A percentile compares a stretch with the other conserved stretches of the same genome.
Evolutionary conservation across 2,329 filamentous ascomycete genomes (phyloP).

Genomic region (Trichothecium sympodiale): DNA sequence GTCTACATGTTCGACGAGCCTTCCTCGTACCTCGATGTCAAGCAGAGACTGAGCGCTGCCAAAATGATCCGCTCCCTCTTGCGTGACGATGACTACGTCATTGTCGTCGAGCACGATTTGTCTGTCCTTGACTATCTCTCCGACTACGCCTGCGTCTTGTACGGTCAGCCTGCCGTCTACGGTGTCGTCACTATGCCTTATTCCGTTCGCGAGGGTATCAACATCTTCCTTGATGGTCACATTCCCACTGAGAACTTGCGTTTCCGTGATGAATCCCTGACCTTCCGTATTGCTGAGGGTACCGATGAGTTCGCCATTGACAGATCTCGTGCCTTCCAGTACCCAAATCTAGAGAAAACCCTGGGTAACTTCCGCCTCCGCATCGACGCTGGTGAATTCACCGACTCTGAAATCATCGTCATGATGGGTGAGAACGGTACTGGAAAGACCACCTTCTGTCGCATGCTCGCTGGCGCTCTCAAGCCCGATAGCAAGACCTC

Average conservation of each 20-base stretch:
- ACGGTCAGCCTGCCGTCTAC: slow-evolving; percentile 90
- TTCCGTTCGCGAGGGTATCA: slow-evolving; percentile 97
- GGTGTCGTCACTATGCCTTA: slow-evolving; percentile 94
- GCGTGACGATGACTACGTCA: slow-evolving; percentile 85
- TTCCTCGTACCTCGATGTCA: slow-evolving; percentile 97
- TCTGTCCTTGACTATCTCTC: slow-evolving; percentile 97
- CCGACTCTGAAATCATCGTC: slow-evolving; percentile 96
- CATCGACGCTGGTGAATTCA: slow-evolving; percentile 78
- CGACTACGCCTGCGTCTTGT: slow-evolving; percentile 95
- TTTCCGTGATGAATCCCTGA: slow-evolving; percentile 93
- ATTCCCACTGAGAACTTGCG: slow-evolving; percentile 97
- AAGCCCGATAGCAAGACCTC: slow-evolving; percentile 74
- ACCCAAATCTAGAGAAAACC: slow-evolving; percentile 88
- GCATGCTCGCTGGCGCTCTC: slow-evolving; percentile 82
- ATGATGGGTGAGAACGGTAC: slow-evolving; percentile 99
- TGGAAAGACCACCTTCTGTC: slow-evolving; percentile 98
- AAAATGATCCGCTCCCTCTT: slow-evolving; percentile 87
- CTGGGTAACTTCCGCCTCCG: slow-evolving; percentile 77
- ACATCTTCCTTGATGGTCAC: slow-evolving; percentile 96
- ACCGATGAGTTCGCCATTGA: slow-evolving; percentile 81
- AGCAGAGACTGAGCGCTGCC: slow-evolving; percentile 90
- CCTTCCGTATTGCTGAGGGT: slow-evolving; percentile 86
- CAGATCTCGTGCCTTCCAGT: slow-evolving; percentile 73
- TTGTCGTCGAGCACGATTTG: slow-evolving; percentile 98
- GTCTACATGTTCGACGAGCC: slow-evolving; percentile 99